Evolutionary conservation across 2,329 filamentous ascomycete species (phyloP).

Genomic region (Hypocrella siamensis): DNA sequence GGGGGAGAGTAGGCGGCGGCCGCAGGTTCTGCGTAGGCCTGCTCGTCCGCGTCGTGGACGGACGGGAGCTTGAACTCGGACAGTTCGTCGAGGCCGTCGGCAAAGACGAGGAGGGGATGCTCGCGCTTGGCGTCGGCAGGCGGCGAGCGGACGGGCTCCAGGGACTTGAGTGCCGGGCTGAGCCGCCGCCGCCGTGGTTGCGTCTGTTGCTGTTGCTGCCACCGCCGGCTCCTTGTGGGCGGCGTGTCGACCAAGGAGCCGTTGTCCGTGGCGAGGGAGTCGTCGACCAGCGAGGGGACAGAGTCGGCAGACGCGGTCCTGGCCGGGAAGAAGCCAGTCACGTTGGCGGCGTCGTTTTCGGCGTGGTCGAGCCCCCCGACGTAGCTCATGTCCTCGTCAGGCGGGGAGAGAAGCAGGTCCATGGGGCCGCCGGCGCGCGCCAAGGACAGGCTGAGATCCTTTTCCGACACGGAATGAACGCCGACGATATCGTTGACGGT

Average conservation of each 20-base stretch:
- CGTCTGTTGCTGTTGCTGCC: background rate
- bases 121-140: slow-evolving; percentile 32
- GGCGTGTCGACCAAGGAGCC: slow-evolving; percentile 35
- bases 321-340: slow-evolving; percentile 33
- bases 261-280: slow-evolving; percentile 34
- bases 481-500: slow-evolving; percentile 41
- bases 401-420: slow-evolving; percentile 43
- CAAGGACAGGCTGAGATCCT: slow-evolving; percentile 39
- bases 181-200: background rate
- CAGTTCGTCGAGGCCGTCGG: slow-evolving; percentile 27
- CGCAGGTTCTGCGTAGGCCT: too few species aligned
- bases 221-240: too few species aligned
- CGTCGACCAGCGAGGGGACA: slow-evolving; percentile 40
- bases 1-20: background rate
- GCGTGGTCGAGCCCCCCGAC: too few species aligned
- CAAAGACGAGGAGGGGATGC: slow-evolving; percentile 33
- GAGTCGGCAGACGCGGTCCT: slow-evolving; percentile 45
- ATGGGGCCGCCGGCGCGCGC: slow-evolving; percentile 38
- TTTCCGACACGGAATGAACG: slow-evolving; percentile 38
- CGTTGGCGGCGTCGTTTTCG: slow-evolving; percentile 30
- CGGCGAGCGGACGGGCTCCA: slow-evolving; percentile 41
- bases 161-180: slow-evolving; percentile 21
- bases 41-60: slow-evolving; percentile 11
- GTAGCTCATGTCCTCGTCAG: slow-evolving; percentile 37
- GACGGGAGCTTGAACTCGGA: slow-evolving; percentile 25